Base-by-base conservation (phyloP, 2,329 filamentous ascomycete genomes). In the Pseudopyrenochaeta lycopersici region DNA sequence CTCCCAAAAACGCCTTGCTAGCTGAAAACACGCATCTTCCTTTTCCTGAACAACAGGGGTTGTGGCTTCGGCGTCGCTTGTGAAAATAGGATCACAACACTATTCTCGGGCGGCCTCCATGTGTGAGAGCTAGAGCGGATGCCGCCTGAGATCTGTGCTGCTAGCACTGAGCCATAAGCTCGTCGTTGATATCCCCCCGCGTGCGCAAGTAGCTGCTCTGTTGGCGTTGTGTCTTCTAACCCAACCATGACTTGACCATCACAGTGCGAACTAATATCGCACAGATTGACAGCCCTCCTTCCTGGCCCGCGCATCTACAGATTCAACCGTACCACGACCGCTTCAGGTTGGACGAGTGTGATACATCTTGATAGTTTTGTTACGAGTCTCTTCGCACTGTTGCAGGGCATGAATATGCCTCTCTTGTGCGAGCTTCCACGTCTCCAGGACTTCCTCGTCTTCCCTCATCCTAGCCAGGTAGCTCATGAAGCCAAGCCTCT, bases 381-480 rank as follows among this genome's bases (percentile, higher is more conserved):
- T 67, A 7, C 69, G 58, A n/a, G 71, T 60, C 42, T 71, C 68
- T 49, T 70, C 66, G 47, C 71, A 75, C 55, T 67, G 62, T 46
- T 64, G 58, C 51, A 91, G 76, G 9, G 82, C 82, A 51, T 79
- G 72, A 52, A 84, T 81, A 66, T 92, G 89, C 54, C 81, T 81
- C 38, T 85, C 82, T 55, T 83, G 85, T 7, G 85, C 85, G 7
- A 81, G 72, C 27, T 76, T 76, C 88, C 89, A 91, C 50, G 83
- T 81, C 64, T 80, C 80, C 50, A 87, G 79, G 4, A 90, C 84
- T 42, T 80, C 78, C 58, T 86, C 82, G 67, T 92, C 90, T 72
- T 90, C 85, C 60, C 84, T 82, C 49, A 89, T 75, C 69, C 84
- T 85, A 32, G 76, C 77, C 52, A 85, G 71, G 68, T 92, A 92